Evolutionary conservation across 805 yeast species (phyloP), one percentile per base, ranked within the genome.

Genomic region (Candida insectorum): DNA sequence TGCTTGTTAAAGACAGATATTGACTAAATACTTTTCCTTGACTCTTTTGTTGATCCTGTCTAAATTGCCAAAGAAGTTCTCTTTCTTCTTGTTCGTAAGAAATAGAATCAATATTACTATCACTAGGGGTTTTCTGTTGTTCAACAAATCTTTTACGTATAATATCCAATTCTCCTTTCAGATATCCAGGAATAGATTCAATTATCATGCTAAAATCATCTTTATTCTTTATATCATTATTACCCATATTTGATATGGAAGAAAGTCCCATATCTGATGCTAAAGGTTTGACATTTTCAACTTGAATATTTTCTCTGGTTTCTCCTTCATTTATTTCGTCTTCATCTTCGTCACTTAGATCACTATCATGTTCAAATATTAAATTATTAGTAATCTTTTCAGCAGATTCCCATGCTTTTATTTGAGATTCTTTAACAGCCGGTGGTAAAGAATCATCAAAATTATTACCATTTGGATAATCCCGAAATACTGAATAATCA

Each of bases 331-430:
- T 31, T 40, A 24, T 39, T 38, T 41, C 55, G 10, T 20, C 23
- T n/a, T n/a, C n/a, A 0, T 48, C 54, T 9, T 40, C 44, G 21
- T 46, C 51, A 11, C 47, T 48, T 20, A 41, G 39, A 30, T 51
- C 60, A 16, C 52, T 48, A 11, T 50, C 49, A 30, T 49, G 47
- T 28, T 60, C 65, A 37, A 65, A 65, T 2, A 66, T 62, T 21
- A 65, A 40, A 33, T 56, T 63, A 16, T 49, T 44, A 35, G 60
- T 55, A 26, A 62, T 55, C 40, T 60, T 58, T 37, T 66, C 71
- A 1, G 70, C 71, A 17, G 62, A 55, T 39, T 66, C 71, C 73
- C 73, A 66, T 13, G 71, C 71, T 32, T 56, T 54, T 9, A 65
- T 50, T 41, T 65, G 71, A n/a, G 69, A 60, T 26, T 60, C 62